phyloP scores from a whole-genome alignment of 495 filamentous ascomycete genomes.

The Hypoxylon intermedium region DNA sequence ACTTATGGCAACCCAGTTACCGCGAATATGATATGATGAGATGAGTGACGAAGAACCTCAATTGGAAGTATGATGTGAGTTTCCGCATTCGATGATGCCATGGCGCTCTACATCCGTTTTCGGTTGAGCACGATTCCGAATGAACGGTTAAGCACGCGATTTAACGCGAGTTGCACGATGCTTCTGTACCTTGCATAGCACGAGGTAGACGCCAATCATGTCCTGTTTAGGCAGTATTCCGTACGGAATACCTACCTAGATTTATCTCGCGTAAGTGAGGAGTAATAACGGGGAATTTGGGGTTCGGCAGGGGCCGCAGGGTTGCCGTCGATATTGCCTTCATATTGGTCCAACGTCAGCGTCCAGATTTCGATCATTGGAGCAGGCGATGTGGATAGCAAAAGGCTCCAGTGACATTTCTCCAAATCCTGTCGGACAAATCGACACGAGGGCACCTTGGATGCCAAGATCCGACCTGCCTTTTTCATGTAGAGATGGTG shows the following conservation, averaged over 20 bases:
- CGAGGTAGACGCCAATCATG: slow-evolving; percentile 25
- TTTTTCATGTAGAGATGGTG: slow-evolving; percentile 26
- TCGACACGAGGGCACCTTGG: slow-evolving; percentile 33
- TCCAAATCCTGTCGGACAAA: slow-evolving; percentile 16
- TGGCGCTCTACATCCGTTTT: background rate
- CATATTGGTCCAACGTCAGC: slow-evolving; percentile 33
- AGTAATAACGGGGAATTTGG: slow-evolving; percentile 22
- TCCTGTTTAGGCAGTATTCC: slow-evolving; percentile 17
- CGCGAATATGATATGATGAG: no score
- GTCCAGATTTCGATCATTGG: slow-evolving; percentile 14
- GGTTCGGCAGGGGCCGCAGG: slow-evolving; percentile 10
- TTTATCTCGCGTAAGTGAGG: slow-evolving; percentile 27
- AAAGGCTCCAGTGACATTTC: slow-evolving; percentile 9
- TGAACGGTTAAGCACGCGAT: slow-evolving; percentile 30
- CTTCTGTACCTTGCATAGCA: slow-evolving; percentile 24
- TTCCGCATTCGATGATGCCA: background rate
- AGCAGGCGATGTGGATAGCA: background rate
- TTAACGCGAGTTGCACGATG: slow-evolving; percentile 12
- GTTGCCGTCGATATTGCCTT: background rate
- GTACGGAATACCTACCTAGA: background rate
- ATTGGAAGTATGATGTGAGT: background rate
- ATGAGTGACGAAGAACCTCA: background rate
- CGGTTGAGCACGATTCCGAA: slow-evolving; percentile 10
- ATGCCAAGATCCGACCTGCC: slow-evolving; percentile 36
- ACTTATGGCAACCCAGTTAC: no score